Percentiles rank a stretch among this genome's conserved stretches.
Conservation (phyloP, 768 basidiomycete genomes). For the Tulasnella sp. region DNA sequence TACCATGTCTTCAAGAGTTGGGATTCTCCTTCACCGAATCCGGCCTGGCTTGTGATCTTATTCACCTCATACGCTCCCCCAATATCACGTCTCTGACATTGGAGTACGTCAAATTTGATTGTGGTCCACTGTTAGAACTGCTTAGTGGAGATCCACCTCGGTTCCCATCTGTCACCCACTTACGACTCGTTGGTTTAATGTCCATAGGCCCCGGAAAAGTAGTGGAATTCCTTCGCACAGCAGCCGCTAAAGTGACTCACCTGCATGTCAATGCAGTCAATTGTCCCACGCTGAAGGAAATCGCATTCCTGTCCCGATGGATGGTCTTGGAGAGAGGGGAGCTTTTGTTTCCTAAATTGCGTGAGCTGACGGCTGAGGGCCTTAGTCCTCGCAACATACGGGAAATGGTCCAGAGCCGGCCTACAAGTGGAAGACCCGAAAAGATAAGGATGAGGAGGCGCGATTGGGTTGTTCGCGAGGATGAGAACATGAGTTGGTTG, state of each 20-base stretch:
- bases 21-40: constrained; percentile 10
- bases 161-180: constrained; percentile 5
- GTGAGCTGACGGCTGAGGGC: neutral
- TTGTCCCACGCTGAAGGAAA: constrained; percentile 9
- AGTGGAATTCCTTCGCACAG: constrained; percentile 1
- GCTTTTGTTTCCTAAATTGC: constrained; percentile 2
- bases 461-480: constrained; percentile 9
- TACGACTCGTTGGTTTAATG: constrained; percentile 10
- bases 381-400: constrained; percentile 8
- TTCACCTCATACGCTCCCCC: constrained; percentile 1
- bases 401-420: constrained; percentile 9
- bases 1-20: no score
- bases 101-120: constrained; percentile 13
- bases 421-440: neutral
- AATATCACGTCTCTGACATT: constrained; percentile 9
- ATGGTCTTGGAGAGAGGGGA: constrained; percentile 7
- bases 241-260: neutral
- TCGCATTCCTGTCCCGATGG: constrained; percentile 4
- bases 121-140: constrained; percentile 5
- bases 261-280: constrained; percentile 11
- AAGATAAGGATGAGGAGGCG: constrained; percentile 5
- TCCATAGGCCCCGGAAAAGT: constrained; percentile 3
- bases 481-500: constrained; percentile 9
- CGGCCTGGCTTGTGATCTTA: constrained; percentile 9
- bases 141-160: neutral